Percentiles rank a stretch among this genome's conserved stretches.
Evolutionary conservation across 2,329 filamentous ascomycete genomes (phyloP).

Genomic region (Penicillium oxalicum): DNA sequence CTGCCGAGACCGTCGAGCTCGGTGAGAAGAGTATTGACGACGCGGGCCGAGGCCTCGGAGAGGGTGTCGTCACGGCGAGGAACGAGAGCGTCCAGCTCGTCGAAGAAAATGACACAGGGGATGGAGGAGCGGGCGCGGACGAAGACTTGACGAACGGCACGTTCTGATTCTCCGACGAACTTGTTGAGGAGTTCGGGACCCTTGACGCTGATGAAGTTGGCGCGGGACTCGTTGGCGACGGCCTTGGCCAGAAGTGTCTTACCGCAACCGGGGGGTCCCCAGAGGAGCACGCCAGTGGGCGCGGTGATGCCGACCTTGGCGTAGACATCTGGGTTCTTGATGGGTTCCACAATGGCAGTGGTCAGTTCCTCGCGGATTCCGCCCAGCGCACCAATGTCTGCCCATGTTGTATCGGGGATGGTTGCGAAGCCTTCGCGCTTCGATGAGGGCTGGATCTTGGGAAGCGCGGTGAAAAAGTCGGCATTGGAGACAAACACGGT

Average conservation of each 20-base stretch:
- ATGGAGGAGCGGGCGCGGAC: slow-evolving; percentile 76
- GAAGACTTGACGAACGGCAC: slow-evolving; percentile 87
- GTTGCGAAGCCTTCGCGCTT: slow-evolving; percentile 93
- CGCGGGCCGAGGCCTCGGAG: slow-evolving; percentile 76
- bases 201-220: slow-evolving; percentile 97
- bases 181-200: slow-evolving; percentile 95
- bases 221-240: slow-evolving; percentile 88
- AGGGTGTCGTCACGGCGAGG: slow-evolving; percentile 72
- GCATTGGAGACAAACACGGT: slow-evolving; percentile 55
- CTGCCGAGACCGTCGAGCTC: slow-evolving; percentile 79
- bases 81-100: slow-evolving; percentile 90
- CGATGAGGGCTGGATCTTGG: slow-evolving; percentile 69
- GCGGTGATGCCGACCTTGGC: slow-evolving; percentile 69
- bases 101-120: slow-evolving; percentile 95
- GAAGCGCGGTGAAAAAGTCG: slow-evolving; percentile 69
- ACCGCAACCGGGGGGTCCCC: slow-evolving; percentile 93
- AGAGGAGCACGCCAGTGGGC: slow-evolving; percentile 83
- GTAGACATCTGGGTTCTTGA: slow-evolving; percentile 74
- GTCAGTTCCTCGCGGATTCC: slow-evolving; percentile 75
- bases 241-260: slow-evolving; percentile 96
- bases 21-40: slow-evolving; percentile 91
- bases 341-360: slow-evolving; percentile 82
- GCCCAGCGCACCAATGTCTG: slow-evolving; percentile 78
- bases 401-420: slow-evolving; percentile 88
- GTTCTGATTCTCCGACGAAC: slow-evolving; percentile 93